phyloP scores from a whole-genome alignment of 208 protist species.

The Acanthamoeba royreba region DNA sequence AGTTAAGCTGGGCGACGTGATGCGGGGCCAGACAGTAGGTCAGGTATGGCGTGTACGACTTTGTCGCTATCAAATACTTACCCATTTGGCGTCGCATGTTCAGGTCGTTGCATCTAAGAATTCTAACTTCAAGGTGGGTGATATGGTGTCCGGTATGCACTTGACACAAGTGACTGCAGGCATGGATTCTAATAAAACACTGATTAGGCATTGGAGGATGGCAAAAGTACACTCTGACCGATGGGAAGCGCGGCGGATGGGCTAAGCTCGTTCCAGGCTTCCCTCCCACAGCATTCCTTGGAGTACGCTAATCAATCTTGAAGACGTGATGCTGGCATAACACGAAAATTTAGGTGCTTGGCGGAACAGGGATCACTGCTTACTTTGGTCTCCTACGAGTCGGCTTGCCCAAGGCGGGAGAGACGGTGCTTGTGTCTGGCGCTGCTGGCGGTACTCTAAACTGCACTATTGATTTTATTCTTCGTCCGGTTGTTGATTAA shows the following conservation, averaged over 20 bases:
- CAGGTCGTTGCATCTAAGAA: constrained; percentile 48
- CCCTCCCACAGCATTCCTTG: not conserved
- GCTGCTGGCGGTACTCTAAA: constrained; percentile 50
- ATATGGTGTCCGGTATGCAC: not conserved
- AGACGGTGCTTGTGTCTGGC: constrained; percentile 69
- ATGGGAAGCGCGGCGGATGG: constrained; percentile 2
- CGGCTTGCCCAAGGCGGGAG: constrained; percentile 62
- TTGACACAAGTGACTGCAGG: not conserved
- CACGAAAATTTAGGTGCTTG: not conserved
- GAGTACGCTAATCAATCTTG: not conserved
- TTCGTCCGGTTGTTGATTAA: not conserved
- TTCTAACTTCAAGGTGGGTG: not conserved
- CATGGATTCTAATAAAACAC: not conserved
- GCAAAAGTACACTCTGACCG: not conserved
- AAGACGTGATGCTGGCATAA: not conserved
- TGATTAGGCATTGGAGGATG: not conserved
- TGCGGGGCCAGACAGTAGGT: constrained; percentile 27
- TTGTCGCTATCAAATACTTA: not conserved
- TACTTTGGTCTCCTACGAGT: constrained; percentile 52
- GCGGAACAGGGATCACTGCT: not conserved
- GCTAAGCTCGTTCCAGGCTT: not conserved
- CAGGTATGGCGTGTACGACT: not conserved
- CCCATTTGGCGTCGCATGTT: not conserved
- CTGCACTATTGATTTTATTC: not conserved
- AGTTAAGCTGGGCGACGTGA: constrained; percentile 44